Evolutionary conservation across 805 yeast genomes (phyloP).

Genomic region (Lachancea thermotolerans): DNA sequence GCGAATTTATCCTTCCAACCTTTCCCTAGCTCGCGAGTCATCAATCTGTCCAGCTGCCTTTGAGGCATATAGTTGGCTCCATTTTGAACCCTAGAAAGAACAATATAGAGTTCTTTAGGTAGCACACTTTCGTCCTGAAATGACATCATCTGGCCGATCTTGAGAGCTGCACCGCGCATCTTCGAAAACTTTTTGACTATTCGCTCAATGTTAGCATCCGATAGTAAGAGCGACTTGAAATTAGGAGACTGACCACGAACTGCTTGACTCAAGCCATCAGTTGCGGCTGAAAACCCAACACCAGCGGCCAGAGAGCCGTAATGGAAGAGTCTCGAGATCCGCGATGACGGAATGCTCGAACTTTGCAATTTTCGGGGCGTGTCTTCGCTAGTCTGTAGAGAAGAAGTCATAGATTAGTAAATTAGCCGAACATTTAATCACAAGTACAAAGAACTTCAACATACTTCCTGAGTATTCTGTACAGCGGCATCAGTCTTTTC

Average conservation of each 20-base stretch:
- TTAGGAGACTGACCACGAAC: slow-evolving; percentile 48
- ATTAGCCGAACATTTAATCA: not conserved
- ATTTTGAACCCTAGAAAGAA: slow-evolving; percentile 80
- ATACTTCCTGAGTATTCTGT: slow-evolving; percentile 9
- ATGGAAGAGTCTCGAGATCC: slow-evolving; percentile 85
- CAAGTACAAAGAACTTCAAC: slow-evolving; percentile 3
- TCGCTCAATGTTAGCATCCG: slow-evolving; percentile 78
- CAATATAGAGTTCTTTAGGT: slow-evolving; percentile 78
- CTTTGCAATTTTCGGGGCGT: slow-evolving; percentile 14
- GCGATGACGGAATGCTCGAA: slow-evolving; percentile 75
- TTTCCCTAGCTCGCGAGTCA: slow-evolving; percentile 64
- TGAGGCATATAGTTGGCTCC: slow-evolving; percentile 97
- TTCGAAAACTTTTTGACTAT: slow-evolving; percentile 81
- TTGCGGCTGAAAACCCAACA: slow-evolving; percentile 76
- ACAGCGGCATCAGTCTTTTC: too few relatives aligned
- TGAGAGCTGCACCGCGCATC: slow-evolving; percentile 99
- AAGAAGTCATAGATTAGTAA: not conserved
- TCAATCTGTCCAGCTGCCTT: slow-evolving; percentile 71
- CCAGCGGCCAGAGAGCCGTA: slow-evolving; percentile 91
- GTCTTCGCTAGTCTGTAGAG: not conserved
- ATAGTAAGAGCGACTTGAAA: slow-evolving; percentile 55
- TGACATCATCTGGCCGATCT: slow-evolving; percentile 93
- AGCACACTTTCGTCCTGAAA: slow-evolving; percentile 84
- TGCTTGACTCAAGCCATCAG: slow-evolving; percentile 65
- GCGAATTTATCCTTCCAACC: slow-evolving; percentile 72